Evolutionary conservation across 2,329 filamentous ascomycete species (phyloP).

Genomic region (Xylaria sp.): DNA sequence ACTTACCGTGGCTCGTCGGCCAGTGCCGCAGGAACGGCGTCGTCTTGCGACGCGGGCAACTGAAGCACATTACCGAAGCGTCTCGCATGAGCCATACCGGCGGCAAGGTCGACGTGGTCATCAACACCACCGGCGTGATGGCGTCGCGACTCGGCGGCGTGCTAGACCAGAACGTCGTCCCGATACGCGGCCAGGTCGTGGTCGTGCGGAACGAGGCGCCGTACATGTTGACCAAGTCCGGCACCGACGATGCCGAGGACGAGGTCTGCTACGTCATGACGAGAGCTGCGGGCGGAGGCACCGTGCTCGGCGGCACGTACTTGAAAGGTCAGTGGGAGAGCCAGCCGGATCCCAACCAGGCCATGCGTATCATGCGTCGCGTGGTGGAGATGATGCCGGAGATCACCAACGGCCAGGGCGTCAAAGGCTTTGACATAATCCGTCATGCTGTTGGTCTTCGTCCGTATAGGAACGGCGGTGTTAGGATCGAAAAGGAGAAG

Average conservation of each 20-base stretch:
- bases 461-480: conserved; percentile 77
- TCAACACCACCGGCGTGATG: conserved; percentile 88
- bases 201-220: conserved; percentile 82
- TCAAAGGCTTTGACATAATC: conserved; percentile 79
- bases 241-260: conserved; percentile 76
- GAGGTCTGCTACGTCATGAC: conserved; percentile 87
- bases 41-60: conserved; percentile 69
- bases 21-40: conserved; percentile 82
- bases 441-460: conserved; percentile 85
- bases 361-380: conserved; percentile 86
- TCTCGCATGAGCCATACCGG: conserved; percentile 67
- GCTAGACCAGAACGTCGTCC: conserved; percentile 76
- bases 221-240: conserved; percentile 75
- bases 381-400: conserved; percentile 72
- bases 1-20: conserved; percentile 85
- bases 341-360: conserved; percentile 81
- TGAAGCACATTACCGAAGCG: conserved; percentile 80
- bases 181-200: conserved; percentile 84
- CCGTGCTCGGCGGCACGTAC: conserved; percentile 86
- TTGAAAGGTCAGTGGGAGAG: conserved; percentile 83
- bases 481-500: conserved; percentile 78
- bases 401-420: conserved; percentile 72
- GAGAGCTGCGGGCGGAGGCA: conserved; percentile 81
- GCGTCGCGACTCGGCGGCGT: conserved; percentile 84
- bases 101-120: conserved; percentile 71